phyloP scores from a whole-genome alignment of 176 grass and related monocot species.

The Leersia perrieri region DNA sequence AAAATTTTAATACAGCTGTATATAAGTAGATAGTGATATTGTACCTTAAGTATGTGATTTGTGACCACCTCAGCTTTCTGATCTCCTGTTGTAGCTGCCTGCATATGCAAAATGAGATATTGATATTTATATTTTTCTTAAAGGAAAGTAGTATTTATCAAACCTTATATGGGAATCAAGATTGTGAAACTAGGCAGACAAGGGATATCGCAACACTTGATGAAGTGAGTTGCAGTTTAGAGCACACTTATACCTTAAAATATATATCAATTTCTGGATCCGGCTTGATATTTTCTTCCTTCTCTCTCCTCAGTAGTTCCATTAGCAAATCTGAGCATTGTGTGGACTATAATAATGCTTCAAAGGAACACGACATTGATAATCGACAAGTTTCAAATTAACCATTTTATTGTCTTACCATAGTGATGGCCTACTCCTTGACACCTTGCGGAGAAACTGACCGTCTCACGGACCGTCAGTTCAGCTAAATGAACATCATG shows the following conservation, averaged over 20 bases:
- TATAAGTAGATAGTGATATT: background rate
- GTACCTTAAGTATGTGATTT: conserved; percentile 80
- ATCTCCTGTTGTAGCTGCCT: conserved; percentile 66
- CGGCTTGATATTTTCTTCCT: conserved; percentile 71
- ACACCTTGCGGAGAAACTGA: conserved; percentile 75
- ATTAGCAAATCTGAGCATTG: conserved; percentile 50
- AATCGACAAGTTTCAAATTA: background rate
- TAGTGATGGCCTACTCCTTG: conserved; percentile 64
- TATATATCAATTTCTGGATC: conserved; percentile 77
- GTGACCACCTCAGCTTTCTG: conserved; percentile 71
- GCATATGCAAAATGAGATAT: background rate
- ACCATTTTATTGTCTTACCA: conserved; percentile 32
- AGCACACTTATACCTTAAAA: conserved; percentile 57
- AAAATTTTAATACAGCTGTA: background rate
- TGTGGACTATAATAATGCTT: background rate
- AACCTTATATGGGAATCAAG: background rate
- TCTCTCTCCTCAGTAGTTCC: conserved; percentile 76
- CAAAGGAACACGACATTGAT: background rate
- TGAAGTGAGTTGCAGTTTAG: background rate
- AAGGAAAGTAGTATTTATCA: too few species aligned
- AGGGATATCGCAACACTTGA: background rate
- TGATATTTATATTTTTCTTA: too few species aligned
- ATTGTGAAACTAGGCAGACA: background rate
- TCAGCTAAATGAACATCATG: conserved; percentile 76
- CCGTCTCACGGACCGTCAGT: conserved; percentile 65